A percentile compares a stretch with the other conserved stretches of the same genome.
phyloP scores from a whole-genome alignment of 1,284 basidiomycete species.

The Cutaneotrichosporon sp. region DNA sequence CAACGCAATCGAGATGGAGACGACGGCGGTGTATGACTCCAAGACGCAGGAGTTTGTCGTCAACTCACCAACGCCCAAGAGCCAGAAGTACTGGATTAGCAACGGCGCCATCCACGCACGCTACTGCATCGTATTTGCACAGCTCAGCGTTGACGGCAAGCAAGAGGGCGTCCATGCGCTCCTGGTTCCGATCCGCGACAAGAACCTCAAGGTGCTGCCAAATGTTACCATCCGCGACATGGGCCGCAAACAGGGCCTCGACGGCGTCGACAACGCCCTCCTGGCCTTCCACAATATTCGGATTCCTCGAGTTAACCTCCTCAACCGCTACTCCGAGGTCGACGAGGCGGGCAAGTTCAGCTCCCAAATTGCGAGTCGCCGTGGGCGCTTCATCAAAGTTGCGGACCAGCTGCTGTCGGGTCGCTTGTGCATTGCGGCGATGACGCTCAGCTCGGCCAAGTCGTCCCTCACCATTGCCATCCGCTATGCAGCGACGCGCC shows the following conservation, averaged over 20 bases:
- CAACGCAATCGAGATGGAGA: constrained; percentile 24
- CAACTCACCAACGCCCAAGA: constrained; percentile 15
- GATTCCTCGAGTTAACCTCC: constrained; percentile 14
- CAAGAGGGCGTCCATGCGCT: constrained; percentile 19
- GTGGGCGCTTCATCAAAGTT: constrained; percentile 21
- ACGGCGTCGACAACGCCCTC: constrained; percentile 24
- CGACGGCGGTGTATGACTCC: constrained; percentile 18
- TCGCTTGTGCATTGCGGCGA: constrained; percentile 22
- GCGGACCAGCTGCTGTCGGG: constrained; percentile 25
- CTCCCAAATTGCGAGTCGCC: constrained; percentile 18
- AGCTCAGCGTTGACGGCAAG: constrained; percentile 15
- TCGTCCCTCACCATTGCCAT: constrained; percentile 14
- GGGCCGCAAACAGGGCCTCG: constrained; percentile 21
- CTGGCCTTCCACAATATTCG: constrained; percentile 21
- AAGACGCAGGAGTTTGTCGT: constrained; percentile 16
- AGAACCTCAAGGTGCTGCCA: constrained; percentile 12
- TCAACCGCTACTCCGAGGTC: constrained; percentile 23
- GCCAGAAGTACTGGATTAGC: constrained; percentile 24
- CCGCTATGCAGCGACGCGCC: constrained; percentile 21
- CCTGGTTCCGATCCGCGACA: constrained; percentile 24
- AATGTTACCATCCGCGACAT: constrained; percentile 21
- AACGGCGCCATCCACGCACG: constrained; percentile 19
- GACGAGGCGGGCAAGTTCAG: constrained; percentile 11
- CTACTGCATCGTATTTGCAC: constrained; percentile 22
- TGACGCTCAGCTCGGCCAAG: constrained; percentile 19